Conservation (phyloP, 2,329 filamentous ascomycete species). For the Alternaria metachromatica region DNA sequence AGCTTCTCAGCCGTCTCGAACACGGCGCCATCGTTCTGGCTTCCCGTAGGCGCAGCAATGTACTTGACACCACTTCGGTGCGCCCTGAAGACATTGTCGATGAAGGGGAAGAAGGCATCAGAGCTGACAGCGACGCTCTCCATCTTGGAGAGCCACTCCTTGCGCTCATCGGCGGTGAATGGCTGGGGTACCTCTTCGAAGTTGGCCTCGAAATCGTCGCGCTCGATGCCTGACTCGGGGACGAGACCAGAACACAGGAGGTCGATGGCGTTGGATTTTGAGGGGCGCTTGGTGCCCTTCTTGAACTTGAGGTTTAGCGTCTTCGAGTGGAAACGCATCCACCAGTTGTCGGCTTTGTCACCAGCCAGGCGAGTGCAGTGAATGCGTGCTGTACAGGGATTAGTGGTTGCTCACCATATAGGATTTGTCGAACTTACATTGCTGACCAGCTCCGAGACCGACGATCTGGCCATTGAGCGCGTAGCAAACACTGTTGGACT, state of each 20-base stretch:
- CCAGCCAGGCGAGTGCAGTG: conserved; percentile 97
- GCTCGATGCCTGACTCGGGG: conserved; percentile 82
- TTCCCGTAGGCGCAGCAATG: conserved; percentile 90
- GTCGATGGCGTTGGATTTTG: conserved; percentile 98
- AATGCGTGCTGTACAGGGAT: conserved; percentile 67
- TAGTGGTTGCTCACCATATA: not conserved
- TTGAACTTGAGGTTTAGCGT: conserved; percentile 93
- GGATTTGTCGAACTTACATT: conserved; percentile 59
- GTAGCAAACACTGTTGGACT: conserved; percentile 99
- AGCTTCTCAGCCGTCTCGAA: conserved; percentile 91
- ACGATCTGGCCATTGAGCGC: conserved; percentile 92
- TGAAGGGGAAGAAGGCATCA: conserved; percentile 98
- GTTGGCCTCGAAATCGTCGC: conserved; percentile 82
- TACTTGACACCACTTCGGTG: conserved; percentile 91
- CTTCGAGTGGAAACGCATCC: conserved; percentile 95
- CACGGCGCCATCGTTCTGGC: conserved; percentile 81
- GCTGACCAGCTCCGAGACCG: conserved; percentile 93
- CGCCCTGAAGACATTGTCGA: conserved; percentile 95
- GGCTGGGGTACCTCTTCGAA: conserved; percentile 87
- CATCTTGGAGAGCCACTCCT: conserved; percentile 84
- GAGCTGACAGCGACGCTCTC: conserved; percentile 84
- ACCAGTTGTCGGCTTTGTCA: conserved; percentile 99
- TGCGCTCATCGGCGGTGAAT: conserved; percentile 84
- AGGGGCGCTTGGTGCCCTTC: conserved; percentile 93
- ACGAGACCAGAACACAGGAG: conserved; percentile 90